phyloP scores from a whole-genome alignment of 305 asterid genomes.

The Fraxinus ornus region DNA sequence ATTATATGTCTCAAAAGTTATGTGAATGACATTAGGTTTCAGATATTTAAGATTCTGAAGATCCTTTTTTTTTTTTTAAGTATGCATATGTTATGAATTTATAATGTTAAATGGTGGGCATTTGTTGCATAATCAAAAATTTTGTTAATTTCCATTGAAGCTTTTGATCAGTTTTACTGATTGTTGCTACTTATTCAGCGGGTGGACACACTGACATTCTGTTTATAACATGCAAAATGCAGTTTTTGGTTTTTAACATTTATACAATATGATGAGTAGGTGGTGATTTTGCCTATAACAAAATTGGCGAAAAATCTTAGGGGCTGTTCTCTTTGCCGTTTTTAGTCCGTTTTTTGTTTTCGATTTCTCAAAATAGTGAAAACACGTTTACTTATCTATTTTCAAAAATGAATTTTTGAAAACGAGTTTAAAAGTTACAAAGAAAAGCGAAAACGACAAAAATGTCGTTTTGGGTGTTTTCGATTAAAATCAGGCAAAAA shows the following conservation, averaged over 20 bases:
- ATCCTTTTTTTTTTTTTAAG: not conserved
- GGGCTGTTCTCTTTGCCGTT: too few species aligned
- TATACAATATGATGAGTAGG: too few species aligned
- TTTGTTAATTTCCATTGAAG: not conserved
- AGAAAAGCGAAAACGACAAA: too few species aligned
- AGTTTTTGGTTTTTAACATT: not conserved
- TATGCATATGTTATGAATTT: not conserved
- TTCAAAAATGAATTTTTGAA: too few species aligned
- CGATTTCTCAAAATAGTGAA: too few species aligned
- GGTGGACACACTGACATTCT: not conserved
- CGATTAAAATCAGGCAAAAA: too few species aligned
- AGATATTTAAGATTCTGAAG: not conserved
- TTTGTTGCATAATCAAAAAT: not conserved
- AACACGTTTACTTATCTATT: too few species aligned
- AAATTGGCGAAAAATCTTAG: not conserved
- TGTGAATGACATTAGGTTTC: not conserved
- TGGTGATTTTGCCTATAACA: too few species aligned
- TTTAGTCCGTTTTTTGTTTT: too few species aligned
- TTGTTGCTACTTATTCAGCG: not conserved
- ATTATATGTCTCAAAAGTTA: not conserved
- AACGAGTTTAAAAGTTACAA: too few species aligned
- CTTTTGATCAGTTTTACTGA: not conserved
- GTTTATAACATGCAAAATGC: not conserved
- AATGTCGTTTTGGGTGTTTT: too few species aligned
- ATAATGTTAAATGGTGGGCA: not conserved